Evolutionary conservation across 2,329 filamentous ascomycete species (phyloP).

Genomic region (Calonectria multiphialidica): DNA sequence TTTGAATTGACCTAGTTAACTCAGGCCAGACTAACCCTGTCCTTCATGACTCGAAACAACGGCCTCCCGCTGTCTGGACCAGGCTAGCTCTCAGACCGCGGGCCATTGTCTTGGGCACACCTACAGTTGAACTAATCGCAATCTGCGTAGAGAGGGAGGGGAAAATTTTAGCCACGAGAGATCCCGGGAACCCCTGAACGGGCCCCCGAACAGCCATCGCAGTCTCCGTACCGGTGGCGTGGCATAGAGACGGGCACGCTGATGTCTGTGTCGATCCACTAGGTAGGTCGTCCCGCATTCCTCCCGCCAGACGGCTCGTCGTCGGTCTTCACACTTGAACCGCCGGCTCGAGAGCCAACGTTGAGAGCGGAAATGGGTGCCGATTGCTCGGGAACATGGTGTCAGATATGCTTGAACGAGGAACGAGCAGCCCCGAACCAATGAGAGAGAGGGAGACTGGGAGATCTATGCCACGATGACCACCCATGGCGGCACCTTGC

Average conservation of each 20-base stretch:
- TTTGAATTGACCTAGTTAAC: background rate
- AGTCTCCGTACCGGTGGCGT: background rate
- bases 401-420: background rate
- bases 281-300: slow-evolving; percentile 16
- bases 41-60: slow-evolving; percentile 6
- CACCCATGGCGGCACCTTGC: background rate
- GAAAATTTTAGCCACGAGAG: background rate
- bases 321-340: background rate
- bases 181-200: background rate
- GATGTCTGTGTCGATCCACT: background rate
- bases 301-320: background rate
- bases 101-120: background rate
- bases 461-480: background rate
- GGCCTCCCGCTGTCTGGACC: background rate
- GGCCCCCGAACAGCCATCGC: background rate
- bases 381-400: background rate
- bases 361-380: background rate
- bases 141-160: background rate
- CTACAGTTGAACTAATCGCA: background rate
- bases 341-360: background rate
- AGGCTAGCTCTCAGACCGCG: background rate
- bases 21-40: background rate
- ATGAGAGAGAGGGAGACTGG: background rate
- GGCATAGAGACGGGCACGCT: background rate
- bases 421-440: background rate